Conservation (phyloP, 805 yeast genomes). For the Teunomyces pallodes region DNA sequence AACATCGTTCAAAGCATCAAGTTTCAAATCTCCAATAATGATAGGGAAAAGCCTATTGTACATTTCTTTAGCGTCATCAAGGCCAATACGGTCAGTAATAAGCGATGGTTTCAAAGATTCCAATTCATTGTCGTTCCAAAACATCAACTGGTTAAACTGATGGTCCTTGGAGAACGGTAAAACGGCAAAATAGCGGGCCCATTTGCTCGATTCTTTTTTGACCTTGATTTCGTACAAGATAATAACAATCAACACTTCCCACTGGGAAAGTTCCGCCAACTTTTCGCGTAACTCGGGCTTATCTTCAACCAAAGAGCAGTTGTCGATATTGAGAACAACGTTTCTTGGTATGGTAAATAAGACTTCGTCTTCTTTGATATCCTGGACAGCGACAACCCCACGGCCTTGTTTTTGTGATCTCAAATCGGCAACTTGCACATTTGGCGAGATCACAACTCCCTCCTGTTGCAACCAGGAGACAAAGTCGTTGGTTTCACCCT, state of each 20-base stretch:
- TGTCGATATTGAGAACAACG: constrained; percentile 56
- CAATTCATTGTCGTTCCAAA: constrained; percentile 70
- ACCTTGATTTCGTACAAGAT: constrained; percentile 58
- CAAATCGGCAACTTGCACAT: constrained; percentile 59
- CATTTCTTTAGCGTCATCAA: constrained; percentile 60
- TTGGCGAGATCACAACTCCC: constrained; percentile 51
- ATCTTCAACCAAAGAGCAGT: constrained; percentile 43
- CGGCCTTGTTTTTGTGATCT: constrained; percentile 67
- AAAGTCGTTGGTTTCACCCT: neutral
- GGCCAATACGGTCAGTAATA: constrained; percentile 69
- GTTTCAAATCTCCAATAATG: constrained; percentile 35
- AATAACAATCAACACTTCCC: constrained; percentile 76
- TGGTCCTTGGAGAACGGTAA: constrained; percentile 50
- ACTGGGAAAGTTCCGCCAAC: constrained; percentile 51
- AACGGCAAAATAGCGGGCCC: constrained; percentile 71
- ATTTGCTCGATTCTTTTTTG: constrained; percentile 47
- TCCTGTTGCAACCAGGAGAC: constrained; percentile 25
- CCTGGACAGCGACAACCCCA: constrained; percentile 64
- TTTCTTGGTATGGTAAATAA: constrained; percentile 68
- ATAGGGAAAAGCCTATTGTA: constrained; percentile 45
- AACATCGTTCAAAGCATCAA: constrained; percentile 24
- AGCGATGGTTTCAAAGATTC: constrained; percentile 62
- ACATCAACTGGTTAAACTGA: constrained; percentile 68
- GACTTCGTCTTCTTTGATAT: constrained; percentile 59
- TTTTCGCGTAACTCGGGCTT: constrained; percentile 29